Evolutionary conservation across 768 basidiomycete species (phyloP), one percentile per base, ranked within the genome.

Genomic region (Royoungia palumana): DNA sequence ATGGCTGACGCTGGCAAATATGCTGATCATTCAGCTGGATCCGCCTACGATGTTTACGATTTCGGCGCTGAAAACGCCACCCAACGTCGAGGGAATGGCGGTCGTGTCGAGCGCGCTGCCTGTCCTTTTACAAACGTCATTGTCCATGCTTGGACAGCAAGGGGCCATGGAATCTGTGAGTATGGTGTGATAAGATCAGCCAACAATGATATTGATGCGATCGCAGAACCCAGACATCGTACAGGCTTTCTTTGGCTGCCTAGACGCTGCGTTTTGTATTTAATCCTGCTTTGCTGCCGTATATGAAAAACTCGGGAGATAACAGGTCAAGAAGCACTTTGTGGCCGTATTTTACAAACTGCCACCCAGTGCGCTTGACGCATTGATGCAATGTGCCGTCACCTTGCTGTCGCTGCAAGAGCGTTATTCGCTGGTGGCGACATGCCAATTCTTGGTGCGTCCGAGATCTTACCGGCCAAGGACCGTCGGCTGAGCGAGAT

Each of bases 191-290:
- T 21, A 22, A 30, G 34, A 5, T 22, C 25, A 6, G n/a, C n/a
- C n/a, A n/a, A n/a, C n/a, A n/a, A n/a, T n/a, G n/a, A 22, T 13
- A 6, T 49, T 65, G 46, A 66, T 37, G 13, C 12, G 24, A 19
- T 40, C n/a, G 6, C 44, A 95, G 91, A 91, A 95, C 61, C 93
- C 94, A 0, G 94, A n/a, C n/a, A n/a, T n/a, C n/a, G n/a, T n/a
- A n/a, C n/a, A n/a, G 62, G 83, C 83, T 24, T 94, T 94, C 66
- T 95, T 94, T 68, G 75, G 76, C 10, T 93, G 83, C n/a, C n/a
- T n/a, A n/a, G n/a, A n/a, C n/a, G n/a, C n/a, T 89, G 52, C 39
- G 78, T 72, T 14, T 22, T n/a, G 27, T 28, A 19, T 20, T 24
- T 38, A 46, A 35, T 35, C 30, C 35, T 35, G 40, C 25, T 35